Conservation (phyloP, 179 eudicot species). For the Silene noctiflora region DNA sequence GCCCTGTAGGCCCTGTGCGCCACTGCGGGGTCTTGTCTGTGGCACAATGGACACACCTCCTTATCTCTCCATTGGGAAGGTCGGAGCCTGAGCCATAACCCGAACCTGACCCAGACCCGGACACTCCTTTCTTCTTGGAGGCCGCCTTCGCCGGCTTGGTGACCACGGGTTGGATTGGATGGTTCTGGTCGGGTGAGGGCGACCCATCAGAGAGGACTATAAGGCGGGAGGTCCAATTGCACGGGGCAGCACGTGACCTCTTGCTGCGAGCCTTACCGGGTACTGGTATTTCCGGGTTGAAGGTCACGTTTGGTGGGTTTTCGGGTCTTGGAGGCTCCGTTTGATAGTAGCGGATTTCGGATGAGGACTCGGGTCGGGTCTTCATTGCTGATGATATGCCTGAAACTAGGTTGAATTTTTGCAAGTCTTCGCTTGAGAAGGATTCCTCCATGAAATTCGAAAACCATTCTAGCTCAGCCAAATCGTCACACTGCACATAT, state of each 20-base stretch:
- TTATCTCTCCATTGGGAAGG: slow-evolving; percentile 32
- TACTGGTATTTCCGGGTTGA: slow-evolving; percentile 55
- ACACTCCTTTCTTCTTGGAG: slow-evolving; percentile 31
- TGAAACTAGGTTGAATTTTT: slow-evolving; percentile 51
- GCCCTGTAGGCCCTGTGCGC: slow-evolving; percentile 93
- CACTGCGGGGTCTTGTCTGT: slow-evolving; percentile 97
- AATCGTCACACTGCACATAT: slow-evolving; percentile 67
- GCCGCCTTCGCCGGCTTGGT: slow-evolving; percentile 34
- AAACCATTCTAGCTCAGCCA: slow-evolving; percentile 97
- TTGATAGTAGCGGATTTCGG: slow-evolving; percentile 26
- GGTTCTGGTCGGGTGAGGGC: slow-evolving; percentile 14
- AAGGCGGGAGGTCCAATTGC: slow-evolving; percentile 95
- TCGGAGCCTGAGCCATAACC: slow-evolving; percentile 19
- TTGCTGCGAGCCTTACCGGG: slow-evolving; percentile 98
- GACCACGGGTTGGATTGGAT: background rate
- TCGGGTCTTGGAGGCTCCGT: slow-evolving; percentile 11
- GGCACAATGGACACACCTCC: slow-evolving; percentile 80
- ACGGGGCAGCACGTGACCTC: slow-evolving; percentile 83
- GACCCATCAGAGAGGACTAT: slow-evolving; percentile 42
- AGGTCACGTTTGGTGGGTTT: slow-evolving; percentile 21
- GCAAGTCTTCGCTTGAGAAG: slow-evolving; percentile 73
- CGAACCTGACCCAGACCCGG: slow-evolving; percentile 15
- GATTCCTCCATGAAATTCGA: slow-evolving; percentile 93
- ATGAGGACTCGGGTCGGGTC: slow-evolving; percentile 18
- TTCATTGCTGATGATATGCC: slow-evolving; percentile 41